Base-by-base conservation (phyloP, 1,284 basidiomycete genomes). In the Paramarasmius palmivorus region DNA sequence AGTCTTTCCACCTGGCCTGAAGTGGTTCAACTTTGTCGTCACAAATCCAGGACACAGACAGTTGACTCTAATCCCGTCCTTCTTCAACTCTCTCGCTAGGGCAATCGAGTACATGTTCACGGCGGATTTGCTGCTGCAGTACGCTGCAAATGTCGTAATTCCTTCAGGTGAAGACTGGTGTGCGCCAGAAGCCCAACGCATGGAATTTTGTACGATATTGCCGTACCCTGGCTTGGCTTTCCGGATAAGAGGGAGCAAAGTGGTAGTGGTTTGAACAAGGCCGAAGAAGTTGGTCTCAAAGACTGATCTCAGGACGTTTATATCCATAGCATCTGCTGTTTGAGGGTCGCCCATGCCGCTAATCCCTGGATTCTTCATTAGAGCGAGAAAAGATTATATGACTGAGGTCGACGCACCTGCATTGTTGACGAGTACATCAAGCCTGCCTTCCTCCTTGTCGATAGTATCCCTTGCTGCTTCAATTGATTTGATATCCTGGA, bases 161-260 rank as follows among this genome's bases (percentile, higher is more conserved):
- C 19, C 20, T 17, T 59, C 26, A 3, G 55, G 52, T 12, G 50
- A 19, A 5, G 53, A 23, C 40, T 57, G 55, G 25, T 35, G 41
- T n/a, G 52, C 14, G 48, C 93, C 93, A 54, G 88, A 86, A 1
- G 91, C 69, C 73, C 77, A 74, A 57, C 73, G 71, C 9, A 66
- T 70, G 37, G 63, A 62, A 40, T 68, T 68, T 51, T 69, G 68
- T 34, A 75, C 68, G 56, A 68, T 66, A 4, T 60, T 57, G 3
- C 41, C 38, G 48, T 56, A 38, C 4, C 42, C 48, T 46, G 63
- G 56, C 48, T 64, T 46, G 10, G 64, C 60, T 46, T 62, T 61
- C 22, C 62, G 69, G 14, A 76, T 60, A 20, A 74, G 66, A 4
- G 69, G 72, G 37, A 72, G 59, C 62, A 72, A 68, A 22, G 68